A percentile compares a stretch with the other conserved stretches of the same genome.
Conservation (phyloP, 2,329 filamentous ascomycete species). For the Exophiala sideris region DNA sequence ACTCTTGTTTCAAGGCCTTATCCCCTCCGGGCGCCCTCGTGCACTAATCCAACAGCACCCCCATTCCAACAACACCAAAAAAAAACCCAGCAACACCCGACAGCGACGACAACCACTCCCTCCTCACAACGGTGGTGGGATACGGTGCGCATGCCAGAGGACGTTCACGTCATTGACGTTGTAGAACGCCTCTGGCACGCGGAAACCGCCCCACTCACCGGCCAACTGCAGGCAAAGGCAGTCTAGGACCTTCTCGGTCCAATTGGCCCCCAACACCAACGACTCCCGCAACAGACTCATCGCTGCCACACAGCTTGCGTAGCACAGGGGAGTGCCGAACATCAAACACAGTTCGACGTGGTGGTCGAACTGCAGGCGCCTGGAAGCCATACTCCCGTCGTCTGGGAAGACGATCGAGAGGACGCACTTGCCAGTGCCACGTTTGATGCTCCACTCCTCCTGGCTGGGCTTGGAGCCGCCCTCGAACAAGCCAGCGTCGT, state of each 20-base stretch:
- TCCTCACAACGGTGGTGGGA: background rate
- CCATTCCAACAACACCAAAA: too few relatives aligned
- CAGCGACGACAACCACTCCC: too few relatives aligned
- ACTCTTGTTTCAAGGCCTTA: too few relatives aligned
- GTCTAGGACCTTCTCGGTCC: constrained; percentile 16
- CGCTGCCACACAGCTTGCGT: constrained; percentile 11
- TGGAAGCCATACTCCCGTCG: constrained; percentile 4
- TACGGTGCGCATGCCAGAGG: background rate
- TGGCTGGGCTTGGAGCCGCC: constrained; percentile 6
- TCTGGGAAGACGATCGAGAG: constrained; percentile 9
- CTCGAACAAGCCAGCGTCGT: constrained; percentile 17
- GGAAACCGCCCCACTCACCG: constrained; percentile 21
- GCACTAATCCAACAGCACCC: too few relatives aligned
- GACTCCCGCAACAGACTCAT: constrained; percentile 15
- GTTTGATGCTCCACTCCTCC: constrained; percentile 16
- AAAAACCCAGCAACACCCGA: too few relatives aligned
- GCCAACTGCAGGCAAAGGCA: constrained; percentile 20
- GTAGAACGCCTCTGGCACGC: constrained; percentile 15
- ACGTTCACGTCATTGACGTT: constrained; percentile 16
- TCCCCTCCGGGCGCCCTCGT: too few relatives aligned
- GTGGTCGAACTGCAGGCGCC: constrained; percentile 7
- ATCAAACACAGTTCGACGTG: constrained; percentile 13
- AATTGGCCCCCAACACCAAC: constrained; percentile 11
- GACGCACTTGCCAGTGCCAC: constrained; percentile 14
- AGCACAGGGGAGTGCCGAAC: constrained; percentile 6